Evolutionary conservation across 352 stramenopile genomes (phyloP), one percentile per base, ranked within the genome.

Genomic region (Pythium monospermum): DNA sequence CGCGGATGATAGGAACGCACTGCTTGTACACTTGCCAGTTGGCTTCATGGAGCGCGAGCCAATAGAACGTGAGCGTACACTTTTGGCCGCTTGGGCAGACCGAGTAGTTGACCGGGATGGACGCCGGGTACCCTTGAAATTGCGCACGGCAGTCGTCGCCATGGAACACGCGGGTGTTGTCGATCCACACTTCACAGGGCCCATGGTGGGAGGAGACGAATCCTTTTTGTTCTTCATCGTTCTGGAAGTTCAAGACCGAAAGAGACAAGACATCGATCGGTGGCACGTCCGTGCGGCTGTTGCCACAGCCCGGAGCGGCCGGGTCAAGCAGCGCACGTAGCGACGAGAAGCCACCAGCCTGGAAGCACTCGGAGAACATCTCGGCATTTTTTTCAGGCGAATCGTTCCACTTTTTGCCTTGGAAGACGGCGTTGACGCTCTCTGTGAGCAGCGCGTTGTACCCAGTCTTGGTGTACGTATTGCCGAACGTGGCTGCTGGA

Each of bases 141-240:
- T 64, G 42, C 49, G 56, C 57, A 19, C 53, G 52, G 31, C 67
- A 76, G 55, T 76, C 54, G 57, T 68, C 56, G 48, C 52, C 53
- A 13, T 76, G 63, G 41, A 65, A 67, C 19, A 65, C 56, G 38
- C 56, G 51, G 23, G n/a, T 52, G 41, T 36, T 46, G 49, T 76
- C 67, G 50, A 71, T 73, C 63, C 63, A 76, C 19, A 64, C 50
- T 38, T 76, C 67, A 38, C 67, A 76, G 4, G 67, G 67, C 2
- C 67, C 67, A 42, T 69, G 48, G 38, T 76, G 67, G n/a, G 67
- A 72, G 26, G 8, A 43, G 18, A 68, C 43, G 40, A 76, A 76
- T 22, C 63, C 63, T 42, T 73, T 30, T 13, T 39, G 13, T 35
- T 63, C 50, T 47, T 76, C 60, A 44, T 73, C 61, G 49, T 73